Conservation (phyloP, 208 protist species). For the Leptomonas seymouri region DNA sequence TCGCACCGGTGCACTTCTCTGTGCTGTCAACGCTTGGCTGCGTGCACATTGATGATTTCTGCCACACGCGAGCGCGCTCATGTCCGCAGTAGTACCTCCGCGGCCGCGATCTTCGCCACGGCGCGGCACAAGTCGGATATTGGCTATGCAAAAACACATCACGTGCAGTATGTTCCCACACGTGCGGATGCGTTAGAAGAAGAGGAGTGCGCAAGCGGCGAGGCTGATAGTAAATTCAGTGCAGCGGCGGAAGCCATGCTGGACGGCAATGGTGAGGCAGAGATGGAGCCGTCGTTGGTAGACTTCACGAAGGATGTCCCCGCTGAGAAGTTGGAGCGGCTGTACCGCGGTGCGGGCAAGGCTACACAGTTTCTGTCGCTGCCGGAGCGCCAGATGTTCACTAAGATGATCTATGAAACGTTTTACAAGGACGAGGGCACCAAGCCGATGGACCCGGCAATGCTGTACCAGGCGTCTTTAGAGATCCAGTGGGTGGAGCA, state of each 20-base stretch:
- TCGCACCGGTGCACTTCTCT: background rate
- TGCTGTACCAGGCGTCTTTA: constrained; percentile 73
- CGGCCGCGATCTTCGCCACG: background rate
- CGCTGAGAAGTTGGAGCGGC: constrained; percentile 26
- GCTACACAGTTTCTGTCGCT: constrained; percentile 33
- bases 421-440: constrained; percentile 57
- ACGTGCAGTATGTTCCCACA: background rate
- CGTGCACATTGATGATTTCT: background rate
- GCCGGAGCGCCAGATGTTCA: constrained; percentile 41
- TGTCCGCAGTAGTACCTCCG: background rate
- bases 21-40: background rate
- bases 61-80: background rate
- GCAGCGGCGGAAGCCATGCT: no score
- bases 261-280: background rate
- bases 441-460: constrained; percentile 41
- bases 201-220: background rate
- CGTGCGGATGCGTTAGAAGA: background rate
- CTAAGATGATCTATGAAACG: constrained; percentile 59
- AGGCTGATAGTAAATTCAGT: no score
- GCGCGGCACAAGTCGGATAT: background rate
- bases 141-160: background rate
- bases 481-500: constrained; percentile 84
- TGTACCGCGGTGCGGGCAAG: constrained; percentile 14
- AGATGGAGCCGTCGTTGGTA: constrained; percentile 19
- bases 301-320: constrained; percentile 32